Evolutionary conservation across 2,329 filamentous ascomycete species (phyloP), one percentile per base, ranked within the genome.

Genomic region (Arthrocladium fulminans): DNA sequence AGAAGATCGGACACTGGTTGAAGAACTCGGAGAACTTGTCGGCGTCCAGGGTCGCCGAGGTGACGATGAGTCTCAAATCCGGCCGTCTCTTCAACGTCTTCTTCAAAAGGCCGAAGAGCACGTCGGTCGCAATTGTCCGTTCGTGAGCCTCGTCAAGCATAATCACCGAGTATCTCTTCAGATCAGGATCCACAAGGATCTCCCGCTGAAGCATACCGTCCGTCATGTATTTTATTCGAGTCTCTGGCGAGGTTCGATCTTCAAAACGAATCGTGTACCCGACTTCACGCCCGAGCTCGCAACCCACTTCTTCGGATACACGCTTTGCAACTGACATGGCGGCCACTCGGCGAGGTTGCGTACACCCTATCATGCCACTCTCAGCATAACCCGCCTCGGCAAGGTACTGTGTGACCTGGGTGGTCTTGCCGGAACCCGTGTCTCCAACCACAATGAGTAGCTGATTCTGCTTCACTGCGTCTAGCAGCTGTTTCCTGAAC

Each of bases 91-190:
- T 88, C 17, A 96, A 66, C 0, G 92, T 90, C 71, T 97, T 95
- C 67, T 98, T 98, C 41, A 98, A 70, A 49, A 98, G 68, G 0
- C 88, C 90, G 64, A 98, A 97, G 2, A 98, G 75, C 2, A 98
- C 88, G 67, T 98, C 92, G 0, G 92, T 98, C 0, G 90, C 80
- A 58, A 98, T 94, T 0, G 92, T 98, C 51, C 92, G 82, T 65
- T 98, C 92, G 79, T 98, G 92, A 3, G 92, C 92, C 64, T 98
- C 92, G 64, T 98, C 92, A 59, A 98, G 76, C 83, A 98, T 98
- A 61, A 98, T 96, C 52, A 92, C 88, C 1, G 88, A 94, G 63
- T 98, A 98, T 56, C 86, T 81, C 61, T 78, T 85, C 56, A 98
- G 71, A 59, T 95, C 85, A 0, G 89, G 86, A 63, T 98, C 92